Evolutionary conservation across 208 protist genomes (phyloP).

Genomic region (Trypanosomatidae sp.): DNA sequence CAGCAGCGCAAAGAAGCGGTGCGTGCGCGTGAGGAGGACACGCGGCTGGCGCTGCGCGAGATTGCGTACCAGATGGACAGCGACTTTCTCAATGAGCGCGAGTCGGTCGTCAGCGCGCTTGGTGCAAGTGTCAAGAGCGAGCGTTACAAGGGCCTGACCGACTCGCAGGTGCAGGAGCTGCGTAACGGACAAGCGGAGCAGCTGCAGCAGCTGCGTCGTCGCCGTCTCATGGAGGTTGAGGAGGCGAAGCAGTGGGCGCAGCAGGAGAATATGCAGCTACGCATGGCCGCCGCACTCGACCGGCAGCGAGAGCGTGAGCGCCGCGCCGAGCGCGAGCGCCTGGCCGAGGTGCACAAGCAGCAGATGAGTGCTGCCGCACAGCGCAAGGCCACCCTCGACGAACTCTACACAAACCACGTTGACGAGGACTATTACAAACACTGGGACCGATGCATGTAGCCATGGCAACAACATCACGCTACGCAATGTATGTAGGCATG

Average conservation of each 20-base stretch:
- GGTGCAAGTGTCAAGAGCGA: slow-evolving; percentile 66
- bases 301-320: slow-evolving; percentile 75
- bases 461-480: neutral
- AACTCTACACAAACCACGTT: slow-evolving; percentile 76
- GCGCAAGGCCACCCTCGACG: slow-evolving; percentile 44
- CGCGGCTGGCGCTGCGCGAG: slow-evolving; percentile 72
- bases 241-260: slow-evolving; percentile 78
- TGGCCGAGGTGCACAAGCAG: slow-evolving; percentile 51
- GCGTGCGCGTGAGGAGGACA: slow-evolving; percentile 65
- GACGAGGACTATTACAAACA: slow-evolving; percentile 90
- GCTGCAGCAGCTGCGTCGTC: slow-evolving; percentile 62
- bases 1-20: slow-evolving; percentile 74
- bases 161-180: slow-evolving; percentile 31
- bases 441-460: slow-evolving; percentile 71
- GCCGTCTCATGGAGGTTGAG: slow-evolving; percentile 77
- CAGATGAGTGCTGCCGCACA: slow-evolving; percentile 30
- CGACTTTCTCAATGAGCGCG: slow-evolving; percentile 85
- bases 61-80: slow-evolving; percentile 80
- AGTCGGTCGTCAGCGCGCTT: slow-evolving; percentile 54
- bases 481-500: neutral
- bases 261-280: slow-evolving; percentile 80
- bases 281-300: slow-evolving; percentile 80
- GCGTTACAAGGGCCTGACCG: slow-evolving; percentile 68
- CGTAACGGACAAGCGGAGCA: slow-evolving; percentile 59
- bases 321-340: slow-evolving; percentile 32